Percentiles rank a stretch among this genome's conserved stretches.
These are phyloP conservation scores for Naganishia antarctica DNA, from an alignment of 768 basidiomycete genomes.

Conservation along the genomic window DNA sequence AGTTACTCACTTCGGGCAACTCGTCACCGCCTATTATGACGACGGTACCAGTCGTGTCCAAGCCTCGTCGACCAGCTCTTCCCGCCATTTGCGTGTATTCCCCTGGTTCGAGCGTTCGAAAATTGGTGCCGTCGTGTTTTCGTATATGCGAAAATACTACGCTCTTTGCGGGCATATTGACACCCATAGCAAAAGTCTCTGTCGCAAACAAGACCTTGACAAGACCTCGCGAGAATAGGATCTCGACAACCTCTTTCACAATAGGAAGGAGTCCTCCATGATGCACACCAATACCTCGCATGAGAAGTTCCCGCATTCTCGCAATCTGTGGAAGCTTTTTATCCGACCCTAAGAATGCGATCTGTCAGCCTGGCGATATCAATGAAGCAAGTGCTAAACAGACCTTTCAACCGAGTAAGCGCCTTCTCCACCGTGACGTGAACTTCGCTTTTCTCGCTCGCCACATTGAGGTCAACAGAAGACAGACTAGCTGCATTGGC, in stretches of 20 bases:
- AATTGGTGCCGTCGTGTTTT: constrained; percentile 89
- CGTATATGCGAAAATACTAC: constrained; percentile 93
- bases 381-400: constrained; percentile 12
- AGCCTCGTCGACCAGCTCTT: constrained; percentile 88
- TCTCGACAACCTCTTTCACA: constrained; percentile 97
- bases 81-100: constrained; percentile 99
- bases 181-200: constrained; percentile 97
- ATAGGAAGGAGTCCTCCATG: constrained; percentile 96
- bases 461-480: constrained; percentile 78
- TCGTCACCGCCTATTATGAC: constrained; percentile 75
- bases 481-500: constrained; percentile 87
- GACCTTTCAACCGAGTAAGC: constrained; percentile 82
- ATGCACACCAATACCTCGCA: constrained; percentile 94
- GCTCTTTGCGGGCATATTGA: constrained; percentile 97
- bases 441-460: constrained; percentile 93
- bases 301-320: constrained; percentile 83
- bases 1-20: constrained; percentile 60
- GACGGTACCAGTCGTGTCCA: constrained; percentile 92
- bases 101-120: constrained; percentile 53
- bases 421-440: constrained; percentile 92
- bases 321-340: constrained; percentile 80
- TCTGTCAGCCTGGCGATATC: not conserved
- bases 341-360: constrained; percentile 19
- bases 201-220: constrained; percentile 98
- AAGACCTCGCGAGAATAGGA: constrained; percentile 94